These are phyloP conservation scores for Neurospora intermedia DNA, from an alignment of 495 filamentous ascomycete species.

Conservation along the genomic window DNA sequence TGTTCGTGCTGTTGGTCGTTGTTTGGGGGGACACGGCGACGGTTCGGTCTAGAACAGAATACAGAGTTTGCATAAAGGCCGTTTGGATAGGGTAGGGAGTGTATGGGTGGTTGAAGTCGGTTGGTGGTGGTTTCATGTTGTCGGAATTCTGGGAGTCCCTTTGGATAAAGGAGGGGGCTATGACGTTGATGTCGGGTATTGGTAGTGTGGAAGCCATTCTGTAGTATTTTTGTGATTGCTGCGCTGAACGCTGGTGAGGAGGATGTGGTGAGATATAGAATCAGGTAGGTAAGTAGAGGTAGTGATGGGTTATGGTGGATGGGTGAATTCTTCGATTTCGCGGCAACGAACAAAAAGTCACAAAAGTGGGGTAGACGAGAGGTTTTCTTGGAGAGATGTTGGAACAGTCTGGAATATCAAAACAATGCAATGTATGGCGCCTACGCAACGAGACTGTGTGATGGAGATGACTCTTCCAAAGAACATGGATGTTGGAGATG, in stretches of 20 bases:
- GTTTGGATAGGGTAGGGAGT: conserved; percentile 84
- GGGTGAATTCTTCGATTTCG: not conserved
- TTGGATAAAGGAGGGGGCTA: not conserved
- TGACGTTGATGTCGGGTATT: not conserved
- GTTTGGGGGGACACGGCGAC: not conserved
- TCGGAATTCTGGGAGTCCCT: not conserved
- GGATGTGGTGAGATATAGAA: not conserved
- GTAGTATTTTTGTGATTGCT: not conserved
- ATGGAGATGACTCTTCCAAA: not conserved
- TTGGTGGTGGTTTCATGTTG: not conserved
- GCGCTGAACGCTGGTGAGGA: not conserved
- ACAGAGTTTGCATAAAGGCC: conserved; percentile 81
- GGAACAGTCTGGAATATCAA: not conserved
- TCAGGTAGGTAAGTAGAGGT: not conserved
- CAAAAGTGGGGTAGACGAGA: not conserved
- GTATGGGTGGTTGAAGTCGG: conserved; percentile 84
- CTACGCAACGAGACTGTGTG: not conserved
- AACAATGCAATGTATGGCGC: not conserved
- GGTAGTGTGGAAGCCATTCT: not conserved
- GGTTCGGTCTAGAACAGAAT: conserved; percentile 56
- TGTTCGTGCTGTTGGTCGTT: not conserved
- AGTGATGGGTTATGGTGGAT: not conserved
- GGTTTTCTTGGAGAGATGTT: not conserved
- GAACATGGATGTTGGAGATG: not conserved
- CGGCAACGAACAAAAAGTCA: not conserved